Evolutionary conservation across 371 early-diverging fungal genomes (phyloP).

Genomic region (Mortierella sp.): DNA sequence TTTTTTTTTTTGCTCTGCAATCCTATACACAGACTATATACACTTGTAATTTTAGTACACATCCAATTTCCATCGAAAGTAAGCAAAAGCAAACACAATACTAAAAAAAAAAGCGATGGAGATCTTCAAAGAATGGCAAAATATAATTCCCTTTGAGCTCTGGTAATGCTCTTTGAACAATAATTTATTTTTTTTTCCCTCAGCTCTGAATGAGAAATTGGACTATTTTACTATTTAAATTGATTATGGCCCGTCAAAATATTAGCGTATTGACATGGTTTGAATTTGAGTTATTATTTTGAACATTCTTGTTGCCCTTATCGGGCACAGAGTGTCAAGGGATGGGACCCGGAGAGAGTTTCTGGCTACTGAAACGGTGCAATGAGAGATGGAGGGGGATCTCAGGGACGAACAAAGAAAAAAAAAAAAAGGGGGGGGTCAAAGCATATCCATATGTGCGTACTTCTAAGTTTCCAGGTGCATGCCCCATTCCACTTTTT

Average conservation of each 20-base stretch:
- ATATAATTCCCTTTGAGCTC: no score
- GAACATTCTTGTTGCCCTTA: no score
- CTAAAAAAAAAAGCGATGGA: background rate
- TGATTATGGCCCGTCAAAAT: no score
- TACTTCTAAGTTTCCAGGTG: background rate
- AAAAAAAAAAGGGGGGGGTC: background rate
- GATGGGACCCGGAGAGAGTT: background rate
- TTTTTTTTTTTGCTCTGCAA: conserved; percentile 1
- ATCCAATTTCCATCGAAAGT: background rate
- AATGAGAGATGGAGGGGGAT: background rate
- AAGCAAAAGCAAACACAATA: background rate
- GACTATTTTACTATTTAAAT: no score
- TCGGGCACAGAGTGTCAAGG: background rate
- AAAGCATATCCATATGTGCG: background rate
- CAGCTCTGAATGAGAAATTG: no score
- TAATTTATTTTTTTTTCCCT: no score
- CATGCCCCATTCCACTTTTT: background rate
- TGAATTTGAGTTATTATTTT: no score
- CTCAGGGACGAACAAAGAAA: background rate
- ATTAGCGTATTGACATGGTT: no score
- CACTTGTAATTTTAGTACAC: conserved; percentile 9
- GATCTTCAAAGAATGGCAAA: background rate
- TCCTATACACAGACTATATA: background rate
- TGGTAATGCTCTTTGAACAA: no score
- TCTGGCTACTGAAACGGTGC: background rate